Evolutionary conservation across 2,329 filamentous ascomycete genomes (phyloP), one percentile per base, ranked within the genome.

Genomic region (Tolypocladium amazonense): DNA sequence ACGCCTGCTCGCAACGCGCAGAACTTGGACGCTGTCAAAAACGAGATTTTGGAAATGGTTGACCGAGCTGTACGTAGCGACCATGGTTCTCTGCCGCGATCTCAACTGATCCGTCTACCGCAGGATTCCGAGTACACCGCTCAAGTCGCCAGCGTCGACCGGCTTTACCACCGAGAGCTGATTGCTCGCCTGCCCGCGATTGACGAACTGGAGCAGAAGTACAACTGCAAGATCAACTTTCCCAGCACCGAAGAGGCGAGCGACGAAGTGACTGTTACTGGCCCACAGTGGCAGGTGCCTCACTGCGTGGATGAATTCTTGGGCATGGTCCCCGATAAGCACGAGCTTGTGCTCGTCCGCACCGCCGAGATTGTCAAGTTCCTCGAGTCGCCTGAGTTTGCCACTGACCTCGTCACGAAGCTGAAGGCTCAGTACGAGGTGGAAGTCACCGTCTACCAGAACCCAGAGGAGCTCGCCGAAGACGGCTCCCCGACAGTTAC

Each of bases 201-300:
- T 60, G 93, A 97, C 65, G 90, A 94, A 67, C 81, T 99, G 57
- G 94, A 99, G 79, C 95, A 96, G 81, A 97, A 96, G 77, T 97
- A 92, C 88, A 97, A 97, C 74, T 99, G 94, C 86, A 97, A 97
- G 79, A 95, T 99, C 70, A 90, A 92, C 66, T 99, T 99, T 72
- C 94, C 94, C 9, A 96, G 92, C 76, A 97, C 94, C 12, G 94
- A 99, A 73, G 89, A 95, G 75, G 94, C 94, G 27, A 97, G 93
- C 72, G 94, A 99, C 70, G 89, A 95, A 70, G 92, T 99, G 58
- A 95, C 89, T 23, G 92, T 99, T 61, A 96, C 92, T 62, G 94
- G 94, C 5, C 94, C 94, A 56, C 93, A 97, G 77, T 99, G 95
- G 83, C 94, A 97, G 80, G 93, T 99, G 41, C 93, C 94, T 63